Conservation (phyloP, 192 early-diverging fungal species). For the Paraglomus occultum region DNA sequence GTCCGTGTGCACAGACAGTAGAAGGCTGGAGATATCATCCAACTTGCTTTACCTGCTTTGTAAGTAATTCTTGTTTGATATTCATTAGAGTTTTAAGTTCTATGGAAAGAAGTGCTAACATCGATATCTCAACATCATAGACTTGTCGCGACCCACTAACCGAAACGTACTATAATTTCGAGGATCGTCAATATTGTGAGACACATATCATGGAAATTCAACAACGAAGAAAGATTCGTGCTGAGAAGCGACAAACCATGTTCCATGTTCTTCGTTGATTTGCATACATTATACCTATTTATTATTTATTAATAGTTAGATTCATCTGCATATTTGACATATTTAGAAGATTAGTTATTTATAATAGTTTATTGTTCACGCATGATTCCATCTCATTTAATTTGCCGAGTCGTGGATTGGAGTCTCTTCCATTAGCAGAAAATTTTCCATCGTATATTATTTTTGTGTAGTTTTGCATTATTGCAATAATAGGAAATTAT, state of each 20-base stretch:
- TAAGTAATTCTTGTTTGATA: conserved; percentile 24
- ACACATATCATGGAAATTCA: conserved; percentile 65
- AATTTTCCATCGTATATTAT: no score
- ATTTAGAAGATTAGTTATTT: no score
- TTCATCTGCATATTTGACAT: no score
- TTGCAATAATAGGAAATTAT: no score
- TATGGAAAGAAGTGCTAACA: not conserved
- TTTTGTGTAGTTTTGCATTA: no score
- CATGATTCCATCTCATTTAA: no score
- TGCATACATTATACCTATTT: no score
- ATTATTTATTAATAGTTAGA: no score
- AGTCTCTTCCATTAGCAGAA: no score
- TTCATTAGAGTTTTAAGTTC: not conserved
- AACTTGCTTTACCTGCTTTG: conserved; percentile 74
- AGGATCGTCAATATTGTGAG: conserved; percentile 69
- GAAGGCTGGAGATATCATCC: conserved; percentile 88
- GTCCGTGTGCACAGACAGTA: conserved; percentile 83
- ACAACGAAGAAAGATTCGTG: conserved; percentile 52
- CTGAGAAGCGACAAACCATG: conserved; percentile 59
- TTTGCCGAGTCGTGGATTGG: no score
- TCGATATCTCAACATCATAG: conserved; percentile 25
- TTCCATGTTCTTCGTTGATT: conserved; percentile 31
- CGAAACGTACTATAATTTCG: conserved; percentile 71
- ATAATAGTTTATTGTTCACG: no score
- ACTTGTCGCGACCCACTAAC: conserved; percentile 55